Evolutionary conservation across 1,139 yeast genomes (phyloP), one percentile per base, ranked within the genome.

Genomic region (Blastobotrys illinoisensis): DNA sequence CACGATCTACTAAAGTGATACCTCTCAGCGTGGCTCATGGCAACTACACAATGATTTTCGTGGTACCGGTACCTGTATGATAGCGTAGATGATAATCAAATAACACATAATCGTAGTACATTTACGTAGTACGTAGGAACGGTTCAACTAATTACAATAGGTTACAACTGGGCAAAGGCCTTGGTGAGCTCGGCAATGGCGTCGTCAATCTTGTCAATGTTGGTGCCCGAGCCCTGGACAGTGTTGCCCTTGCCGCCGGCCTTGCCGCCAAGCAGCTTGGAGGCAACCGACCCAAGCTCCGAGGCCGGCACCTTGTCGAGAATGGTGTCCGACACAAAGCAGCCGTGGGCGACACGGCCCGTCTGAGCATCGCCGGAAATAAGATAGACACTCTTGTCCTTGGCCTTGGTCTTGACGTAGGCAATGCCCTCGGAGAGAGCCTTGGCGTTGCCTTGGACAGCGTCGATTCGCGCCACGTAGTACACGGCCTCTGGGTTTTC

Each of bases 211-310:
- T 88, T 88, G 47, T 74, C 78, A 45, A 83, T 80, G 59, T 88
- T 87, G 64, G 85, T 89, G 66, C 99, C 99, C 83, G 90, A 86
- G 71, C 99, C 99, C 76, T 93, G 99, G 62, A 90, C 89, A 57
- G 91, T 84, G 64, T 90, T 88, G 59, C 97, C 98, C 74, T 89
- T 93, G 71, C 99, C 99, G 74, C 99, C 99, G 57, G 97, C 95
- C 71, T 87, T 88, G 72, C 99, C 99, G 62, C 99, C 99, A 64
- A 95, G 83, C 65, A 79, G 77, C 53, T 76, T 74, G 50, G 91
- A 76, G 48, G 88, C 98, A 56, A 79, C 75, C 54, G 78, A 74
- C 44, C 95, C 96, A 62, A 90, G 79, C 32, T 81, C 90, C 59
- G 81, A 75, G 44, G 97, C 97, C 63, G 83, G 79, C 46, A 89